phyloP scores from a whole-genome alignment of 2,329 filamentous ascomycete genomes.

The Colletotrichum viniferum region DNA sequence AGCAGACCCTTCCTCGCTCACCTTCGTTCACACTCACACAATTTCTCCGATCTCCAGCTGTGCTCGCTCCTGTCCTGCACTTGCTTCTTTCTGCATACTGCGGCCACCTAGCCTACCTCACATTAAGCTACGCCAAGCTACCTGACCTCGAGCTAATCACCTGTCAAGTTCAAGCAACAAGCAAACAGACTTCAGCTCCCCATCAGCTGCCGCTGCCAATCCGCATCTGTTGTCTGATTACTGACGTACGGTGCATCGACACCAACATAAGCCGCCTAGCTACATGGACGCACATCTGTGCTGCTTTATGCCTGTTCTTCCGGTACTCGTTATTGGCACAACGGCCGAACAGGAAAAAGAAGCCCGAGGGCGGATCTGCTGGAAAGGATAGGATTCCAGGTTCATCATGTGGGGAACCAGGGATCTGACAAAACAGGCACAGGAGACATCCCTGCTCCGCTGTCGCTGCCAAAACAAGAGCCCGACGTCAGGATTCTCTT shows the following conservation, averaged over 20 bases:
- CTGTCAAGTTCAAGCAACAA: background rate
- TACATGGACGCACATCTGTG: conserved; percentile 5
- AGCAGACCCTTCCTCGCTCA: background rate
- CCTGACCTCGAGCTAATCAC: background rate
- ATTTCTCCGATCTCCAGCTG: background rate
- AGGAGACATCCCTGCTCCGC: conserved; percentile 24
- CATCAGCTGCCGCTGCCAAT: background rate
- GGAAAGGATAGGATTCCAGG: conserved; percentile 21
- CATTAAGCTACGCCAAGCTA: background rate
- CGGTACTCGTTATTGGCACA: conserved; percentile 8
- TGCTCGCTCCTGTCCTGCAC: background rate
- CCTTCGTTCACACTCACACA: background rate
- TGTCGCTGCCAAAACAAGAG: conserved; percentile 27
- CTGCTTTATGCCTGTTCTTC: conserved; percentile 14
- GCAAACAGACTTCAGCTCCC: background rate
- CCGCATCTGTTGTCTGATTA: background rate
- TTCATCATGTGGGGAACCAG: conserved; percentile 27
- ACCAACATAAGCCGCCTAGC: background rate
- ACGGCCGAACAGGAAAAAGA: background rate
- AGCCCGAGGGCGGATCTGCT: conserved; percentile 27
- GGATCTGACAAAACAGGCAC: conserved; percentile 27
- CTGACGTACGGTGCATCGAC: background rate
- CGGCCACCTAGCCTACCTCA: background rate
- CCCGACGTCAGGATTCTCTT: conserved; percentile 30
- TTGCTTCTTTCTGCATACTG: background rate